A percentile compares a stretch with the other conserved stretches of the same genome.
phyloP scores from a whole-genome alignment of 2,329 filamentous ascomycete genomes.

The Aspergillus hortae region DNA sequence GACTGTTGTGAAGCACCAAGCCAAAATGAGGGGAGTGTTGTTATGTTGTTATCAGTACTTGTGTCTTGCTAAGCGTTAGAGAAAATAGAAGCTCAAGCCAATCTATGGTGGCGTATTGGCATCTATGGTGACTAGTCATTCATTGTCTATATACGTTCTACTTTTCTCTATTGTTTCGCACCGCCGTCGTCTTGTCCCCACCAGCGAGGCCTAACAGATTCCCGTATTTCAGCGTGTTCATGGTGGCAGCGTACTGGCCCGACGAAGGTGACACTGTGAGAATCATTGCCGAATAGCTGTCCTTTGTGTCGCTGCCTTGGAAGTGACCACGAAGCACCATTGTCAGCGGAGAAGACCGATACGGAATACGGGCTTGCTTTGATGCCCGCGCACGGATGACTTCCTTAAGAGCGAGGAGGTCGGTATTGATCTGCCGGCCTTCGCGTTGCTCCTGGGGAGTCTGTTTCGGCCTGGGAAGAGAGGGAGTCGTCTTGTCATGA shows the following conservation, averaged over 20 bases:
- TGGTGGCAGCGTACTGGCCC: constrained; percentile 37
- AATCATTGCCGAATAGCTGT: constrained; percentile 35
- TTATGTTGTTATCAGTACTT: too few relatives aligned
- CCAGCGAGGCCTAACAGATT: constrained; percentile 35
- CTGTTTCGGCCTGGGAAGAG: constrained; percentile 20
- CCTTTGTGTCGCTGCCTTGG: constrained; percentile 8
- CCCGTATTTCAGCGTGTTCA: constrained; percentile 45
- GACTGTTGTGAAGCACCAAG: too few relatives aligned
- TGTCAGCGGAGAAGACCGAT: constrained; percentile 41
- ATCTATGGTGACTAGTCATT: too few relatives aligned
- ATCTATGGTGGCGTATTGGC: too few relatives aligned
- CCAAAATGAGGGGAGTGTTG: too few relatives aligned
- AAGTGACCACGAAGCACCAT: constrained; percentile 45
- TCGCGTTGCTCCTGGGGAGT: constrained; percentile 39
- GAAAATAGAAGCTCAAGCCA: too few relatives aligned
- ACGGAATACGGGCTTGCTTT: constrained; percentile 37
- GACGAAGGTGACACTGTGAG: constrained; percentile 38
- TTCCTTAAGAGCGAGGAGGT: constrained; percentile 45
- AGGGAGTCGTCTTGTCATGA: constrained; percentile 21
- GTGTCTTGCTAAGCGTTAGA: too few relatives aligned
- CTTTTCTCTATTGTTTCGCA: too few relatives aligned
- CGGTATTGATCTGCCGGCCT: constrained; percentile 45
- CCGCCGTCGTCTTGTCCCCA: not conserved
- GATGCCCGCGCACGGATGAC: constrained; percentile 42
- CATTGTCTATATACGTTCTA: too few relatives aligned